phyloP scores from a whole-genome alignment of 371 early-diverging fungal species.

The Batkoa obscura region DNA sequence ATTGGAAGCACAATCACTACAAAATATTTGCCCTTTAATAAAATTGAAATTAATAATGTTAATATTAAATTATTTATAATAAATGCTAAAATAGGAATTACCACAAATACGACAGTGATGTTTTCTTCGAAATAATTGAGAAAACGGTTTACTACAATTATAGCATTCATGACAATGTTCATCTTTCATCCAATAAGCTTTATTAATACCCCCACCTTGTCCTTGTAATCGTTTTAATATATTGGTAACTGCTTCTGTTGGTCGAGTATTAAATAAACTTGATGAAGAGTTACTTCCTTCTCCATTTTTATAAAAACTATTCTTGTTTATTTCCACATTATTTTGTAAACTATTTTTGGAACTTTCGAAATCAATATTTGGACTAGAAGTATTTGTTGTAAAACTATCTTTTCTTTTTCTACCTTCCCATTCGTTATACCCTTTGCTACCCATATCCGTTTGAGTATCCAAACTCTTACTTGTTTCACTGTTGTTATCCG shows the following conservation, averaged over 20 bases:
- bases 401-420: too few relatives aligned
- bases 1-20: constrained; percentile 56
- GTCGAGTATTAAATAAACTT: background rate
- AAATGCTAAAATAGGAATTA: constrained; percentile 10
- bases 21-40: constrained; percentile 51
- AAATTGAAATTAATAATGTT: background rate
- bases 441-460: too few relatives aligned
- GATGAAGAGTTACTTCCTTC: background rate
- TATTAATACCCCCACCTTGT: constrained; percentile 34
- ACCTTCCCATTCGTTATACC: too few relatives aligned
- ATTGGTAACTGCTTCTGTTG: background rate
- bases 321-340: background rate
- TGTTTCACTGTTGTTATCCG: too few relatives aligned
- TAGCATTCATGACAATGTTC: constrained; percentile 57
- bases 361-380: too few relatives aligned
- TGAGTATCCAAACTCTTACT: too few relatives aligned
- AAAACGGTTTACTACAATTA: constrained; percentile 48
- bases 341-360: too few relatives aligned
- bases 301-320: background rate
- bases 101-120: constrained; percentile 78
- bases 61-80: background rate
- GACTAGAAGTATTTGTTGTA: too few relatives aligned
- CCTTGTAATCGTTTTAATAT: constrained; percentile 1
- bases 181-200: constrained; percentile 67
- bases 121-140: constrained; percentile 37